Evolutionary conservation across 2,329 filamentous ascomycete genomes (phyloP), one percentile per base, ranked within the genome.

Genomic region (Clarireedia monteithiana): DNA sequence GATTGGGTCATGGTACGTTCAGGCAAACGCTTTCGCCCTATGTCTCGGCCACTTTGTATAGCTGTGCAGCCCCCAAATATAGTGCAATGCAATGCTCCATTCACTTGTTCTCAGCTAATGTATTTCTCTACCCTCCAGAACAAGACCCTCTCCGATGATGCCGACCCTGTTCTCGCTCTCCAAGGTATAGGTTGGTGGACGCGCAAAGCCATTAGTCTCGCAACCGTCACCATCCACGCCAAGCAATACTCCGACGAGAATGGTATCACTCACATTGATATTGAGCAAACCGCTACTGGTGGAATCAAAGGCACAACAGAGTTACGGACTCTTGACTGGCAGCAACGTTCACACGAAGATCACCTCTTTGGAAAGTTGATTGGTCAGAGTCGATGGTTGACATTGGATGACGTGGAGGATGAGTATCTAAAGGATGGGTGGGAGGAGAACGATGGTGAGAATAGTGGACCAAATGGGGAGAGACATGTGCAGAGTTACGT

Each of bases 241-340:
- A 70, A 69, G 24, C 67, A 80, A 62, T 77, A 75, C 68, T 67
- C 68, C 51, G 68, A 72, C 26, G 69, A 72, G 26, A 66, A 72
- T 4, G 67, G 67, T 23, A 55, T 73, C 27, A 70, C 72, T 23
- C 75, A 80, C 65, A 76, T 86, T 68, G 75, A 81, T 62, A 78
- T 84, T 62, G 76, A 80, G 30, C 84, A 86, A 64, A 73, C 76
- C n/a, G 73, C 77, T n/a, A 83, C 81, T 0, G 84, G 83, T 38
- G 81, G 81, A 39, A 73, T 88, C 46, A 75, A 77, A 55, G 80
- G 77, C 56, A 85, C 78, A 17, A 72, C 73, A 17, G 85, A 88
- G 68, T 66, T 72, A 6, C 79, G 85, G 48, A 71, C 67, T 1
- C 70, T 86, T 2, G 77, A 86, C 67, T 83, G 80, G 76, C 61